Evolutionary conservation across 352 stramenopile species (phyloP).

Genomic region (Pythium dissimile): DNA sequence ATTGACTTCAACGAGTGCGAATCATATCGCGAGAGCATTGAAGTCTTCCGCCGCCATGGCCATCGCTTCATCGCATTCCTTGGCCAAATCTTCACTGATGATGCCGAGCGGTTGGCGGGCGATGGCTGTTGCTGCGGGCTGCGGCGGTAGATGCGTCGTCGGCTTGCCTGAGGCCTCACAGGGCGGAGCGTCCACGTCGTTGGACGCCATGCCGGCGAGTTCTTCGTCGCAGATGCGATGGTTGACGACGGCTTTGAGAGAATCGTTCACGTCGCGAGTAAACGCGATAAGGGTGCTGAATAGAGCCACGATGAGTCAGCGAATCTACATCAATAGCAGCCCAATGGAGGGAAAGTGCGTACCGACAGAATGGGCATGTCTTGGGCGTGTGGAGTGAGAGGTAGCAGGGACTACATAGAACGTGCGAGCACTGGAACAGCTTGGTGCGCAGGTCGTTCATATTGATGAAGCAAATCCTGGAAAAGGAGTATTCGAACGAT

Average conservation of each 20-base stretch:
- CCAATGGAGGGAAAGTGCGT: background rate
- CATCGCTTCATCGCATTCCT: background rate
- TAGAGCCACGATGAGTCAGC: background rate
- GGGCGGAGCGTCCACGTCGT: conserved; percentile 11
- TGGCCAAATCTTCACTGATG: background rate
- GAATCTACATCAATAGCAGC: background rate
- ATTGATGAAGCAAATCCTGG: conserved; percentile 19
- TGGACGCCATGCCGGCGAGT: background rate
- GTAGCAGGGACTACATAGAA: conserved; percentile 8
- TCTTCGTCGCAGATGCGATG: conserved; percentile 9
- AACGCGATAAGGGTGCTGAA: conserved; percentile 6
- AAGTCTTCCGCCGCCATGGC: background rate
- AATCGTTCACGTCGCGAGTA: conserved; percentile 4
- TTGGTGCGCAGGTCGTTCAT: conserved; percentile 1
- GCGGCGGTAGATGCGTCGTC: background rate
- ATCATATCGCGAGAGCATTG: background rate
- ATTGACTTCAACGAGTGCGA: background rate
- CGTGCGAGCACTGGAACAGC: conserved; percentile 22
- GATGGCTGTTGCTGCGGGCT: background rate
- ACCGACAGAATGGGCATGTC: conserved; percentile 23
- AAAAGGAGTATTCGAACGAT: background rate
- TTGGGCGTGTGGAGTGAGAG: background rate
- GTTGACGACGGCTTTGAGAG: conserved; percentile 8
- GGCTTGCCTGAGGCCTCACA: background rate
- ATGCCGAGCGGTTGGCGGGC: background rate